Percentiles rank a stretch among this genome's conserved stretches.
Evolutionary conservation across 1,284 basidiomycete genomes (phyloP).

Genomic region (Marasmius oreades): DNA sequence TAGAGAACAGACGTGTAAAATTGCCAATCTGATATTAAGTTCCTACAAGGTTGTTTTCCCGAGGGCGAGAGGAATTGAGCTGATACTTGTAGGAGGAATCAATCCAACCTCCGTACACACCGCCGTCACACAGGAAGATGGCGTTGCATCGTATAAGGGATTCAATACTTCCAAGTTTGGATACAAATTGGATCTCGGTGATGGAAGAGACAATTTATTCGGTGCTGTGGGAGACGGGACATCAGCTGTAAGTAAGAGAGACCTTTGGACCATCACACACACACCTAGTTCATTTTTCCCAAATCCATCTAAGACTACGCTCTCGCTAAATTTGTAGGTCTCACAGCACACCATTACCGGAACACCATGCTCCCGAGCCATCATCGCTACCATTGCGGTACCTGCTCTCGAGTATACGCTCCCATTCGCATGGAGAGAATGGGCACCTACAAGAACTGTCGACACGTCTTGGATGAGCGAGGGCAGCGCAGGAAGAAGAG

Average conservation of each 20-base stretch:
- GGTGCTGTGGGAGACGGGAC: constrained; percentile 30
- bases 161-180: constrained; percentile 72
- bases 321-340: constrained; percentile 97
- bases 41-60: constrained; percentile 48
- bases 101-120: constrained; percentile 94
- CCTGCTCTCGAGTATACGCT: constrained; percentile 93
- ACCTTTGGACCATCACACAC: constrained; percentile 15
- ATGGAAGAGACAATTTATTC: constrained; percentile 33
- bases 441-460: constrained; percentile 88
- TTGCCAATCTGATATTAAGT: neutral
- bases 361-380: constrained; percentile 85
- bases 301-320: constrained; percentile 91
- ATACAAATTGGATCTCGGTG: constrained; percentile 23
- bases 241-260: neutral
- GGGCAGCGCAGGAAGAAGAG: constrained; percentile 85
- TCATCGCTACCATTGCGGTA: constrained; percentile 94
- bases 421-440: constrained; percentile 93
- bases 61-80: constrained; percentile 73
- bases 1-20: no score
- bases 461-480: constrained; percentile 80
- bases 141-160: constrained; percentile 90
- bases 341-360: constrained; percentile 97
- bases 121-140: constrained; percentile 87
- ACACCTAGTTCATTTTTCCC: constrained; percentile 93
- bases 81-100: constrained; percentile 84